Evolutionary conservation across 2,329 filamentous ascomycete species (phyloP), one percentile per base, ranked within the genome.

Genomic region (Hypoxylon sp.): DNA sequence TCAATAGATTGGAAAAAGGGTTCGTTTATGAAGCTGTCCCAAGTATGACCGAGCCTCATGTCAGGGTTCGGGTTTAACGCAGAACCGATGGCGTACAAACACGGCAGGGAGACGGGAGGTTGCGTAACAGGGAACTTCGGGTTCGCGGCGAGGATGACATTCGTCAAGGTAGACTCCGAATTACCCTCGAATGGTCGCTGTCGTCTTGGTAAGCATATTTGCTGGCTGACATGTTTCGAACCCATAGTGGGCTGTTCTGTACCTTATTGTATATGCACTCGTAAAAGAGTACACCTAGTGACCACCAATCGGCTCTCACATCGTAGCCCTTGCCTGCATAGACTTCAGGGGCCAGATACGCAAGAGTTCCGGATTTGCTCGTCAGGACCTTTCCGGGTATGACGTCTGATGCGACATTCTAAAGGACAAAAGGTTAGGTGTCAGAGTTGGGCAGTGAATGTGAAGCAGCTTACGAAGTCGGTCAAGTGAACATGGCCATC

Each of bases 221-320:
- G 39, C 21, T 11, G 32, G 29, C 2, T 30, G 43, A 27, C n/a
- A 51, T 23, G 29, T 29, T 30, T 46, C 27, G 23, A 30, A 45
- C 50, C 34, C 45, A 25, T 25, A 32, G 34, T 25, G 32, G 23
- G 37, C 21, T 25, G 46, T 55, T 76, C 29, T 84, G 55, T 80
- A 94, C 93, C 90, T 96, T 98, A 82, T 96, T 97, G 82, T 98
- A 99, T 70, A 99, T 97, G 85, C 96, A 98, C 79, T 99, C 96
- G 79, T 97, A 99, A 79, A 98, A 98, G n/a, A 97, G 87, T 47
- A 99, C 96, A 51, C 96, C 96, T 21, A 99, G 81, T 5, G 96
- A 98, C 96, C 96, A 99, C 96, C 96, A 99, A 78, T 99, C 96
- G 43, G 96, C 94, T 73, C 96, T 92, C 48, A 90, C 89, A 65